Evolutionary conservation across 2,329 filamentous ascomycete species (phyloP).

Genomic region (Coccinonectria pachysandricola): DNA sequence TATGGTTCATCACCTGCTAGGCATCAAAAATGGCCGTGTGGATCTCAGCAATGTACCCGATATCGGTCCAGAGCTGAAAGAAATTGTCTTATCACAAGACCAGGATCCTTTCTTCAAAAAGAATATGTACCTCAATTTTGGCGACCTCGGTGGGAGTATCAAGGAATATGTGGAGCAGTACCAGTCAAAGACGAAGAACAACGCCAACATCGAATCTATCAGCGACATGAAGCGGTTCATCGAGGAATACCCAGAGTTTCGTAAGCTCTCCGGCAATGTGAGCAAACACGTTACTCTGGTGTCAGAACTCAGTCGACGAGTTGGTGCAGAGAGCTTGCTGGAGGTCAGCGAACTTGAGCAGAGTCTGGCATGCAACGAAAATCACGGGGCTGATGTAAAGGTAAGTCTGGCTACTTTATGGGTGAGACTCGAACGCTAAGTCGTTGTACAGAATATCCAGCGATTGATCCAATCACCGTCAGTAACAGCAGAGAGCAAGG

Average conservation of each 20-base stretch:
- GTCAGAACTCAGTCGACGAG: constrained; percentile 80
- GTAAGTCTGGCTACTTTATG: constrained; percentile 33
- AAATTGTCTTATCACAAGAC: constrained; percentile 91
- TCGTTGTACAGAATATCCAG: constrained; percentile 58
- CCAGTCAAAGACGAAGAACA: constrained; percentile 94
- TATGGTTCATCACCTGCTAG: constrained; percentile 97
- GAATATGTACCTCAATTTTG: constrained; percentile 98
- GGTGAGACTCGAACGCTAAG: constrained; percentile 12
- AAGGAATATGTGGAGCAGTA: constrained; percentile 99
- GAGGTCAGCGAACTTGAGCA: constrained; percentile 97
- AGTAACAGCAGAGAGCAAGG: constrained; percentile 72
- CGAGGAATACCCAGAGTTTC: constrained; percentile 96
- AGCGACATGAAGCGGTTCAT: constrained; percentile 99
- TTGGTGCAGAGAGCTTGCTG: constrained; percentile 76
- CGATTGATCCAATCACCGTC: constrained; percentile 69
- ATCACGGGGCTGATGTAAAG: constrained; percentile 84
- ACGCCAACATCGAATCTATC: constrained; percentile 92
- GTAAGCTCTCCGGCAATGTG: constrained; percentile 92
- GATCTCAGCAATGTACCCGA: constrained; percentile 78
- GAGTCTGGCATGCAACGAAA: constrained; percentile 93
- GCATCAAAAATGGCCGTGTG: constrained; percentile 90
- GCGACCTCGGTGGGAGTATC: constrained; percentile 88
- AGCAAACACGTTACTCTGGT: constrained; percentile 97
- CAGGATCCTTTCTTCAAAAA: constrained; percentile 98
- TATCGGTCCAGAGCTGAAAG: constrained; percentile 74